Evolutionary conservation across 805 yeast species (phyloP).

Genomic region (Candida ficus): DNA sequence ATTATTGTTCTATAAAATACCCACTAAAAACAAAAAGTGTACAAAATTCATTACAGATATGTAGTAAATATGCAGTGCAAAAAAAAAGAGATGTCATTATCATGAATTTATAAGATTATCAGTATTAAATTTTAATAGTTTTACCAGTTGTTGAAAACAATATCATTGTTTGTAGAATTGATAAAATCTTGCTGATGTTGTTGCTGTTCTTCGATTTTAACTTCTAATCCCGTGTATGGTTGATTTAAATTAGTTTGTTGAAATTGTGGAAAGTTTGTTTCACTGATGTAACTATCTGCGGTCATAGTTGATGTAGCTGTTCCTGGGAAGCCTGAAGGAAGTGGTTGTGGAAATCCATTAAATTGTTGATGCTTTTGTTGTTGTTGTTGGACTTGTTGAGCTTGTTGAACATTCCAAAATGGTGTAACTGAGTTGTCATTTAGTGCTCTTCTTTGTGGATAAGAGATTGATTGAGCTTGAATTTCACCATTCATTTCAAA

Average conservation of each 20-base stretch:
- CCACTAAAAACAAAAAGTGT: too few species aligned
- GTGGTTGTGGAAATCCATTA: not conserved
- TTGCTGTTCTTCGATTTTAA: not conserved
- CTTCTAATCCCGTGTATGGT: not conserved
- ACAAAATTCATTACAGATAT: too few species aligned
- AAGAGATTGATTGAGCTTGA: constrained; percentile 1
- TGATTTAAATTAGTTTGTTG: not conserved
- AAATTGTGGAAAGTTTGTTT: not conserved
- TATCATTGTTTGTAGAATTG: not conserved
- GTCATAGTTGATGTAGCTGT: constrained; percentile 1
- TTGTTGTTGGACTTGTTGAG: not conserved
- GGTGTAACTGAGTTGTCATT: too few species aligned
- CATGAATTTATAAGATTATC: not conserved
- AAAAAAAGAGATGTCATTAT: too few species aligned
- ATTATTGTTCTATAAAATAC: too few species aligned
- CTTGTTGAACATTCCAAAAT: constrained; percentile 6
- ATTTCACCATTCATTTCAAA: constrained; percentile 1
- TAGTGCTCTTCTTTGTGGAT: constrained; percentile 5
- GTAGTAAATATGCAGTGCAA: too few species aligned
- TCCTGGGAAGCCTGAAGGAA: not conserved
- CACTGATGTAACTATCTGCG: not conserved
- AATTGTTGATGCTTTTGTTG: not conserved
- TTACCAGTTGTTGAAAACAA: constrained; percentile 2
- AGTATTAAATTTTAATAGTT: not conserved
- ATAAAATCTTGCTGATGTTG: too few species aligned